phyloP scores from a whole-genome alignment of 768 basidiomycete genomes.

The Leccinum boreale region DNA sequence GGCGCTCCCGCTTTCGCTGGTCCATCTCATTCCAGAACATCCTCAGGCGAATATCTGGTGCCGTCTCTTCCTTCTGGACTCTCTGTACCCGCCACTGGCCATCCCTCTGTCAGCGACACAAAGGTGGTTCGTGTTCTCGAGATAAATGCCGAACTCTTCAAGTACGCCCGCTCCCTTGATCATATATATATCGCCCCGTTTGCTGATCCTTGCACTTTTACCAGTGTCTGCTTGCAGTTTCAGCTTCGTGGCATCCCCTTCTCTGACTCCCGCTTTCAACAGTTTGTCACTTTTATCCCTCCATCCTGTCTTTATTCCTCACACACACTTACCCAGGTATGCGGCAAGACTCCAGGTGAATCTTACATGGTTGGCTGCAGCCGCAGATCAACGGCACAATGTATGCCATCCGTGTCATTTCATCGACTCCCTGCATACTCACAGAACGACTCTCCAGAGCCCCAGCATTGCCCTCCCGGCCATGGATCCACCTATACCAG shows the following conservation, averaged over 20 bases:
- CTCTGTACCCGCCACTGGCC: slow-evolving; percentile 5
- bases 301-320: slow-evolving; percentile 6
- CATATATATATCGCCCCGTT: not conserved
- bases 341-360: slow-evolving; percentile 63
- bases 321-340: slow-evolving; percentile 43
- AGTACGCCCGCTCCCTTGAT: slow-evolving; percentile 39
- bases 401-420: slow-evolving; percentile 34
- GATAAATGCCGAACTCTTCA: slow-evolving; percentile 66
- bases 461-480: slow-evolving; percentile 46
- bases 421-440: slow-evolving; percentile 3
- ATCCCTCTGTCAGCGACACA: slow-evolving; percentile 10
- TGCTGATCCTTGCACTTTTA: slow-evolving; percentile 1
- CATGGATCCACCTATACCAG: slow-evolving; percentile 50
- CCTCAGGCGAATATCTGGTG: slow-evolving; percentile 26
- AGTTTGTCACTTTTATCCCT: slow-evolving; percentile 42
- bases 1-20: slow-evolving; percentile 15
- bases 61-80: slow-evolving; percentile 30
- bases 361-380: slow-evolving; percentile 65
- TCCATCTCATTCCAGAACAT: slow-evolving; percentile 28
- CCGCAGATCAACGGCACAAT: slow-evolving; percentile 55
- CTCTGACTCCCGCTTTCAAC: slow-evolving; percentile 50
- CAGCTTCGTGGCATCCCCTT: slow-evolving; percentile 48
- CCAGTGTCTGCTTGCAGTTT: slow-evolving; percentile 60
- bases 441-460: slow-evolving; percentile 18
- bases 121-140: slow-evolving; percentile 64